These are phyloP conservation scores for Cylindrodendrum hubeiense DNA, from an alignment of 2,329 filamentous ascomycete species.

Conservation along the genomic window DNA sequence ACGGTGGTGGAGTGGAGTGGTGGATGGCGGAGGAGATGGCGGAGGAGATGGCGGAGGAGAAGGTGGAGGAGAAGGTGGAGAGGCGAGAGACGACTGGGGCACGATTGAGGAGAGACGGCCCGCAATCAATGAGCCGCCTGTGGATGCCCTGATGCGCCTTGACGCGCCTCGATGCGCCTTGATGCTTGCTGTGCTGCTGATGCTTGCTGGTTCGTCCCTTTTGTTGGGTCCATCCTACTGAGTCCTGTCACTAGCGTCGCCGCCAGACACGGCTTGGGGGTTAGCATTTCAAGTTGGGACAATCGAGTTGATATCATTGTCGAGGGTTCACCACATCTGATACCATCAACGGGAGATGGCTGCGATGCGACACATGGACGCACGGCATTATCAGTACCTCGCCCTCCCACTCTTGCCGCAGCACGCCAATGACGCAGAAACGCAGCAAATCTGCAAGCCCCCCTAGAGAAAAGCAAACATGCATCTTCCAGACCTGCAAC, in stretches of 20 bases:
- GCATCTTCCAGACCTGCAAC: slow-evolving; percentile 1
- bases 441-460: slow-evolving; percentile 17
- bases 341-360: background rate
- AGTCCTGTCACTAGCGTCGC: slow-evolving; percentile 9
- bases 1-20: slow-evolving; percentile 3
- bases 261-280: slow-evolving; percentile 15
- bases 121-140: slow-evolving; percentile 36
- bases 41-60: background rate
- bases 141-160: slow-evolving; percentile 16
- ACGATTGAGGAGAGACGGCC: slow-evolving; percentile 19
- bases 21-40: too few relatives aligned
- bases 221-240: slow-evolving; percentile 12
- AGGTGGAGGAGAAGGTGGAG: background rate
- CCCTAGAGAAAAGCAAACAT: slow-evolving; percentile 14
- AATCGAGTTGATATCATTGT: background rate
- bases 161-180: slow-evolving; percentile 5
- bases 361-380: background rate
- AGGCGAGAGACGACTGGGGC: background rate
- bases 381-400: background rate
- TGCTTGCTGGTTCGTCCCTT: slow-evolving; percentile 17
- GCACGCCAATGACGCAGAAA: slow-evolving; percentile 5
- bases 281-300: slow-evolving; percentile 19
- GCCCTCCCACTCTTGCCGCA: slow-evolving; percentile 9
- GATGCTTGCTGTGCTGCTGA: slow-evolving; percentile 12
- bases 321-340: slow-evolving; percentile 6